phyloP scores from a whole-genome alignment of 176 grass and related monocot genomes.

The Luzula sylvatica region DNA sequence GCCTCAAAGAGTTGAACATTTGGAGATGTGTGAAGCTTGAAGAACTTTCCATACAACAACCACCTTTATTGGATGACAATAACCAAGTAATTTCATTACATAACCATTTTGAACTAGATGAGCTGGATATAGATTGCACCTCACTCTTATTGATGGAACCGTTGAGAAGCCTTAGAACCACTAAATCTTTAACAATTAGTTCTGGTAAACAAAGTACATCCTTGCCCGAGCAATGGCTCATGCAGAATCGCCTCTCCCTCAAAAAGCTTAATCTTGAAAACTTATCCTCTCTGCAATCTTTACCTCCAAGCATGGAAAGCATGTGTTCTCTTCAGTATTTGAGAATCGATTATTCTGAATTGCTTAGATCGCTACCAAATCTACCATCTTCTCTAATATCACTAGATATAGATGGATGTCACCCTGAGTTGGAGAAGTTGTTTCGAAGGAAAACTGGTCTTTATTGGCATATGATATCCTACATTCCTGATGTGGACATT shows the following conservation, averaged over 20 bases:
- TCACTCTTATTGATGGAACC: slow-evolving; percentile 5
- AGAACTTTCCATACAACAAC: slow-evolving; percentile 2
- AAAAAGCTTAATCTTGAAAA: background rate
- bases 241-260: slow-evolving; percentile 7
- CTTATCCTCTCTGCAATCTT: slow-evolving; percentile 11
- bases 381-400: slow-evolving; percentile 2
- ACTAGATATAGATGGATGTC: background rate
- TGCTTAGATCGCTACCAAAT: background rate
- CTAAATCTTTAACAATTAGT: background rate
- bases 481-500: background rate
- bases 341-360: background rate
- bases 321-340: background rate
- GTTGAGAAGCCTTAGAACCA: background rate
- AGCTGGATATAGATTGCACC: background rate
- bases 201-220: background rate
- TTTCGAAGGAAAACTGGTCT: background rate
- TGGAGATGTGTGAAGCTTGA: background rate
- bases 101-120: background rate
- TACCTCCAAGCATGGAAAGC: background rate
- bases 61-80: background rate
- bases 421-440: background rate
- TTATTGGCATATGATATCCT: background rate
- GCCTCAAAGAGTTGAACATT: slow-evolving; percentile 3
- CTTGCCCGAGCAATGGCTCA: slow-evolving; percentile 3
- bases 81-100: background rate